phyloP scores from a whole-genome alignment of 1,284 basidiomycete species.

The Jaminaea rosea region DNA sequence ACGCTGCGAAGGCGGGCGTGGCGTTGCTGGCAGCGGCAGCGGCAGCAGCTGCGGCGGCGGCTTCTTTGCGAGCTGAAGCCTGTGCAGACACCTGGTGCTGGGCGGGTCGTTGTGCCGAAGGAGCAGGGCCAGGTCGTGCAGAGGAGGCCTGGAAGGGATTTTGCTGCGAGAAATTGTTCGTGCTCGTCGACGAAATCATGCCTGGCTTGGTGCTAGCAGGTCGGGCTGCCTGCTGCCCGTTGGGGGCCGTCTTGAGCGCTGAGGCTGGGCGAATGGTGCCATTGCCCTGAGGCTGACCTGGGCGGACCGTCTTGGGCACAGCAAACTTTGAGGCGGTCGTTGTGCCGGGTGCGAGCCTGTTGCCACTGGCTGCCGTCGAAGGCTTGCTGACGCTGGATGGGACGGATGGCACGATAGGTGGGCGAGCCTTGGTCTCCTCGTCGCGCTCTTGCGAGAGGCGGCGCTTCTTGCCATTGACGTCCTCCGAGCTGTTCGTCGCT shows the following conservation, averaged over 20 bases:
- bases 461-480: conserved; percentile 22
- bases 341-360: too few species aligned
- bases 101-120: not conserved
- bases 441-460: conserved; percentile 17
- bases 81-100: too few species aligned
- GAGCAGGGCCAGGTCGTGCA: not conserved
- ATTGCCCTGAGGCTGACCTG: too few species aligned
- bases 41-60: conserved; percentile 10
- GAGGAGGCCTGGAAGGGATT: conserved; percentile 5
- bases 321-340: too few species aligned
- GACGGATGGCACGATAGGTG: conserved; percentile 2
- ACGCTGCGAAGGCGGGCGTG: not conserved
- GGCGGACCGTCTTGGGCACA: too few species aligned
- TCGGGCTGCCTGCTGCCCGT: too few species aligned
- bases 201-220: conserved; percentile 1
- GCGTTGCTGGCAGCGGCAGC: conserved; percentile 14
- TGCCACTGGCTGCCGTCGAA: too few species aligned
- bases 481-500: too few species aligned
- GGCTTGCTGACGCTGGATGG: conserved; percentile 5
- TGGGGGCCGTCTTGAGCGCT: too few species aligned
- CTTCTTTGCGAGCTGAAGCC: conserved; percentile 1
- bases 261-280: too few species aligned
- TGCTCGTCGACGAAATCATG: conserved; percentile 6
- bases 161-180: conserved; percentile 3
- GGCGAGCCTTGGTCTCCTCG: conserved; percentile 7